Conservation (phyloP, 2,329 filamentous ascomycete genomes). For the Neoscytalidium dimidiatum region DNA sequence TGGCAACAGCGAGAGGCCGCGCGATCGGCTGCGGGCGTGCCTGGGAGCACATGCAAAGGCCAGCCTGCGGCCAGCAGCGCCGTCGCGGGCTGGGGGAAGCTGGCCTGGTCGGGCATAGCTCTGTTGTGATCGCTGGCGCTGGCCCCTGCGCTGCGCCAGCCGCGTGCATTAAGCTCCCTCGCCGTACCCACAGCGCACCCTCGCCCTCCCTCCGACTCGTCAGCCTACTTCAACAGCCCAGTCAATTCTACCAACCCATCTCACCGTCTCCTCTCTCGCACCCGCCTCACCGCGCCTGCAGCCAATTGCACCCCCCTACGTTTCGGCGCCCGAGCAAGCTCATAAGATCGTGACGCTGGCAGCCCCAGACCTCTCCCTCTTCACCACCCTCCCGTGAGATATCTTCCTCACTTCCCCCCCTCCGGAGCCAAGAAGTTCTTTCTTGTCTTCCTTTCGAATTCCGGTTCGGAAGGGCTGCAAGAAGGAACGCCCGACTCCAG, state of each 20-base stretch:
- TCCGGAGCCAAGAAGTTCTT: conserved; percentile 52
- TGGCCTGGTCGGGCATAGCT: conserved; percentile 9
- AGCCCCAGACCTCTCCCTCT: conserved; percentile 17
- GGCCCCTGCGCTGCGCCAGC: conserved; percentile 13
- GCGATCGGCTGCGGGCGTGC: conserved; percentile 14
- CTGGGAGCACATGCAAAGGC: conserved; percentile 17
- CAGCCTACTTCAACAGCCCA: conserved; percentile 34
- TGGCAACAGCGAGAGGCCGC: conserved; percentile 12
- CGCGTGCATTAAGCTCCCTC: conserved; percentile 19
- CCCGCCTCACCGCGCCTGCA: conserved; percentile 38
- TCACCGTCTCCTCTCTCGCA: conserved; percentile 34
- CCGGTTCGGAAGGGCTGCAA: conserved; percentile 65
- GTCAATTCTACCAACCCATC: conserved; percentile 29
- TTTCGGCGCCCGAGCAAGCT: conserved; percentile 26
- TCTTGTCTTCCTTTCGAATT: conserved; percentile 69
- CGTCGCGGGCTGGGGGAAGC: conserved; percentile 15
- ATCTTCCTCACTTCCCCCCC: conserved; percentile 26
- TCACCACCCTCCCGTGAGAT: conserved; percentile 11
- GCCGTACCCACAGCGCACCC: conserved; percentile 12
- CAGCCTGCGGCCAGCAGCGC: background rate
- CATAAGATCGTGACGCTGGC: conserved; percentile 35
- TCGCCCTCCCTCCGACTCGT: conserved; percentile 29
- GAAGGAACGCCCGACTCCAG: conserved; percentile 77
- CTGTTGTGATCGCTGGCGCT: conserved; percentile 12
- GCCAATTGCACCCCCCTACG: conserved; percentile 36